Base-by-base conservation (phyloP, 2,329 filamentous ascomycete genomes). In the Diaporthe aspalathi region DNA sequence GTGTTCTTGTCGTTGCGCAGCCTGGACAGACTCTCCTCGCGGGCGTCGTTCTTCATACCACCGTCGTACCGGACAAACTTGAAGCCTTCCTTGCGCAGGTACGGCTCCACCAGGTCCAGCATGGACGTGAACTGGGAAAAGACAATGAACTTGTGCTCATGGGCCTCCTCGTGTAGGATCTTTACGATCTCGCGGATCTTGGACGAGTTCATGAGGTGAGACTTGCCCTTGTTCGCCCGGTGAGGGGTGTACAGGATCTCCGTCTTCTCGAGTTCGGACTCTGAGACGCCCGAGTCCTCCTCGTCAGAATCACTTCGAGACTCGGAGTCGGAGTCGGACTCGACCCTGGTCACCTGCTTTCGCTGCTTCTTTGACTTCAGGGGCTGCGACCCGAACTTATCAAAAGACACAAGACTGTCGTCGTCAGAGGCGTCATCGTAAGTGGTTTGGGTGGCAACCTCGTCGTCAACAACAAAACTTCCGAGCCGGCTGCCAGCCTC, bases 81-180 rank as follows among this genome's bases (percentile, higher is more conserved):
- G 80, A 97, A 92, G 17, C 90, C 89, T 17, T 92, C 90, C 62
- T 90, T 87, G 56, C 88, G 87, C 72, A 99, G 86, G 82, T 98
- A 98, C 2, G 96, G 96, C 79, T 98, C 94, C 74, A 99, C 91
- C 35, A 98, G 90, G 83, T 98, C 93, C 56, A 99, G 90, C 96
- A 99, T 99, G 0, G 94, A 96, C 0, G 96, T 99, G 83, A 99
- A 99, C 77, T 98, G 94, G 1, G 94, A 97, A 83, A 99, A 99
- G 74, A 99, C 94, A 77, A 99, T 99, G 79, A 97, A 97, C 80
- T 99, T 99, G 87, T 97, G 94, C 72, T 94, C 87, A 1, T 87
- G 84, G 0, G 91, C 91, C 81, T 99, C 96, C 54, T 89, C 89
- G 74, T 91, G 88, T 11, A 99, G 88, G 66, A 99, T 93, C 73